A percentile compares a stretch with the other conserved stretches of the same genome.
phyloP scores from a whole-genome alignment of 176 grass and related monocot species.

The Tillandsia leiboldiana region DNA sequence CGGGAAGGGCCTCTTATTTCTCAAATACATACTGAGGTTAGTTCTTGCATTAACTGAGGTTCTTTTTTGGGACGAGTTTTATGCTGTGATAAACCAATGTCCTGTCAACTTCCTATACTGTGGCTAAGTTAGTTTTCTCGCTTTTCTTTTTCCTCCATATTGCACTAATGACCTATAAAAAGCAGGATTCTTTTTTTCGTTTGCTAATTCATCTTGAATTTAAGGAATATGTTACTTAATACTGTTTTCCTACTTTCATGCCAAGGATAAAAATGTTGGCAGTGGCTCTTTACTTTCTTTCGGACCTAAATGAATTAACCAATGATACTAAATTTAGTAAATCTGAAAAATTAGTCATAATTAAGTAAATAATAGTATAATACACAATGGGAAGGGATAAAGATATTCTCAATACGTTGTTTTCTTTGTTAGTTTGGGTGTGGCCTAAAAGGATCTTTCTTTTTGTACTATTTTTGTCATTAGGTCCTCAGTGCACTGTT shows the following conservation, averaged over 20 bases:
- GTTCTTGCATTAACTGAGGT: background rate
- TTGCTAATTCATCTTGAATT: background rate
- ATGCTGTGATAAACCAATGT: background rate
- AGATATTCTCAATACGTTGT: background rate
- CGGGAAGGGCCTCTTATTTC: constrained; percentile 69
- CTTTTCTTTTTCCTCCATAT: background rate
- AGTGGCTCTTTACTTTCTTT: background rate
- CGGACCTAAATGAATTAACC: no score
- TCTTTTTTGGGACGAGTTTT: background rate
- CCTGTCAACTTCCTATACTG: background rate
- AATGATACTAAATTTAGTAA: no score
- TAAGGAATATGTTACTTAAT: background rate
- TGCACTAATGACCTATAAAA: background rate
- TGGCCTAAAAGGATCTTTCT: constrained; percentile 9
- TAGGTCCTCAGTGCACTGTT: constrained; percentile 91
- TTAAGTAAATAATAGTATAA: no score
- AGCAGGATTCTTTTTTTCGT: background rate
- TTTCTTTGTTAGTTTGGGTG: constrained; percentile 2
- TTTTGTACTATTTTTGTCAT: constrained; percentile 4
- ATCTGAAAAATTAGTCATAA: no score
- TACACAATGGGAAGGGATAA: no score
- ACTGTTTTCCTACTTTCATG: background rate
- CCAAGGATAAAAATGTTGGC: background rate
- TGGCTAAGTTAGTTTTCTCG: background rate
- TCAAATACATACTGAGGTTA: constrained; percentile 92